Conservation (phyloP, 2,329 filamentous ascomycete genomes). For the Pestalotiopsis sp. region DNA sequence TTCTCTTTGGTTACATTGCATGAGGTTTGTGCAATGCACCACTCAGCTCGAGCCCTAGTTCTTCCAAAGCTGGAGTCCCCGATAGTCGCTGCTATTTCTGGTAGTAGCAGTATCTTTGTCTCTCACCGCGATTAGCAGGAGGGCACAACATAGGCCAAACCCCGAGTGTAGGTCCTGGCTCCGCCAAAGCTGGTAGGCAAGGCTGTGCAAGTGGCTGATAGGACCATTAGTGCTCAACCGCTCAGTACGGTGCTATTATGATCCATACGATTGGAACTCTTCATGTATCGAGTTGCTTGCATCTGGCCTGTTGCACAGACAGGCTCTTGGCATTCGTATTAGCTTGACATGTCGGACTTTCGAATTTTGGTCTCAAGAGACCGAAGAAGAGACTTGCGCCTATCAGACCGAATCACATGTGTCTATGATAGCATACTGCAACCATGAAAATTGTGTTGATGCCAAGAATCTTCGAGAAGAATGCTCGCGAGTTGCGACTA, state of each 20-base stretch:
- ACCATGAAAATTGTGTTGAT: neutral
- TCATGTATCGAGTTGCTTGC: neutral
- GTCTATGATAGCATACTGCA: neutral
- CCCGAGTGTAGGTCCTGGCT: neutral
- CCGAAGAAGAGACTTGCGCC: neutral
- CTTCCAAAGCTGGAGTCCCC: neutral
- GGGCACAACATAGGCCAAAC: neutral
- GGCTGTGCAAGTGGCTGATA: neutral
- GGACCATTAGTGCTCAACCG: too few species aligned
- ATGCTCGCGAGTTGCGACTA: neutral
- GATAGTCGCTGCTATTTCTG: neutral
- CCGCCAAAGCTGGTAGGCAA: neutral
- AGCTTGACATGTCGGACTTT: neutral
- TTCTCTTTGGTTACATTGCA: neutral
- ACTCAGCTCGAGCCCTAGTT: neutral
- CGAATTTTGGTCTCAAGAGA: neutral
- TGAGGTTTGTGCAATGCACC: neutral
- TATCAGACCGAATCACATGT: neutral
- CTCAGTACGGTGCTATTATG: too few species aligned
- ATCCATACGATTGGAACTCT: too few species aligned
- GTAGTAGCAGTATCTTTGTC: neutral
- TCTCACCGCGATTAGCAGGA: neutral
- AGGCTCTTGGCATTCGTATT: neutral
- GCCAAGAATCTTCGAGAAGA: neutral
- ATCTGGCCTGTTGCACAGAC: neutral